phyloP scores from a whole-genome alignment of 1,139 yeast genomes.

The Pichia sp. region DNA sequence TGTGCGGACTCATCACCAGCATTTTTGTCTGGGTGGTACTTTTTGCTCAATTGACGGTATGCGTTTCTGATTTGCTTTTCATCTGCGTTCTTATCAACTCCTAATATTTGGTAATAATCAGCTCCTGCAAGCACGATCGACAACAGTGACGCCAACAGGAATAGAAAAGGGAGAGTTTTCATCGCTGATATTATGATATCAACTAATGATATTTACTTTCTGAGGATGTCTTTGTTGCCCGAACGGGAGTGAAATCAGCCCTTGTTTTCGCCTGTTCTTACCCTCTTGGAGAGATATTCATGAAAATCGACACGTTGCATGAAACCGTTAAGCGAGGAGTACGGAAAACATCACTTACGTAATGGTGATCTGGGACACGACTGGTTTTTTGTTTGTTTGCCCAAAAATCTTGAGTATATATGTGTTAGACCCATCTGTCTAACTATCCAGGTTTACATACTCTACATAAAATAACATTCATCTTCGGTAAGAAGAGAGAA shows the following conservation, averaged over 20 bases:
- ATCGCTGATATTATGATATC: not conserved
- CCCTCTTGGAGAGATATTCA: not conserved
- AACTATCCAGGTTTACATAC: not conserved
- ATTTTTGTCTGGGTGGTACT: constrained; percentile 94
- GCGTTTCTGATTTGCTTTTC: constrained; percentile 86
- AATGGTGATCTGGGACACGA: too few species aligned
- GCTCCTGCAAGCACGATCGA: constrained; percentile 13
- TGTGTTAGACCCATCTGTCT: not conserved
- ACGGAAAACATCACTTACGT: not conserved
- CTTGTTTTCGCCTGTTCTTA: not conserved
- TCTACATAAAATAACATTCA: not conserved
- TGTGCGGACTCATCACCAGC: constrained; percentile 76
- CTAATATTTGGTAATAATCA: constrained; percentile 44
- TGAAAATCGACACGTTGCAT: not conserved
- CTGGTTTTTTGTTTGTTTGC: too few species aligned
- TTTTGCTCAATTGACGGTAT: constrained; percentile 76
- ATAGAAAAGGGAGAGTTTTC: not conserved
- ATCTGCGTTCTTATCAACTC: constrained; percentile 60
- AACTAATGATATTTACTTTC: too few species aligned
- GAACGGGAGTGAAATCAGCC: too few species aligned
- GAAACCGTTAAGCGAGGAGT: not conserved
- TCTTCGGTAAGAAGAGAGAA: not conserved
- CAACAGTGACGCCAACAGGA: not conserved
- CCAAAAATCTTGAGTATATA: too few species aligned
- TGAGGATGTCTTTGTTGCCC: too few species aligned